These are phyloP conservation scores for Vitis labrusca DNA, from an alignment of 164 flowering plant species.

Conservation along the genomic window DNA sequence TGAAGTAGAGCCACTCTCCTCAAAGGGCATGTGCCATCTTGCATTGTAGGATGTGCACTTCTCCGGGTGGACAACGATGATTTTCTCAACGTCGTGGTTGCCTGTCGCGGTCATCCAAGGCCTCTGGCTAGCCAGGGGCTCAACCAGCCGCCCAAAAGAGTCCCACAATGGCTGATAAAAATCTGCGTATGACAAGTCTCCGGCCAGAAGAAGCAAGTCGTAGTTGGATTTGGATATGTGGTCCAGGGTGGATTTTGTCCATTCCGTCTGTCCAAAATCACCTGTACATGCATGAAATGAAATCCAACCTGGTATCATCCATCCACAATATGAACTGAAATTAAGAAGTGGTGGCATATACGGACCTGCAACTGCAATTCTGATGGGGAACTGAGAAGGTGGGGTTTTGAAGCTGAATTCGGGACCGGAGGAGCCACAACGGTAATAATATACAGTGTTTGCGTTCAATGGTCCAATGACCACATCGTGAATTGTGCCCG, in stretches of 20 bases:
- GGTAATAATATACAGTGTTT: constrained; percentile 47
- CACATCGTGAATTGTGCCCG: constrained; percentile 60
- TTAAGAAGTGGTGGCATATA: background rate
- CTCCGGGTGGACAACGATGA: constrained; percentile 33
- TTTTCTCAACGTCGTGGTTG: constrained; percentile 79
- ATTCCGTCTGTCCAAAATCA: constrained; percentile 84
- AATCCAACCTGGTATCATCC: too few relatives aligned
- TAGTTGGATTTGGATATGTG: constrained; percentile 58
- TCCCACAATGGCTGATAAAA: constrained; percentile 62
- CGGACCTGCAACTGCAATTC: constrained; percentile 27
- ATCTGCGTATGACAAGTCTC: constrained; percentile 87
- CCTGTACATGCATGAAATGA: constrained; percentile 29
- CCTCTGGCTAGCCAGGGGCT: constrained; percentile 74
- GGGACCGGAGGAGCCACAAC: constrained; percentile 27
- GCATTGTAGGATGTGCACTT: constrained; percentile 74
- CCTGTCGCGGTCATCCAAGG: constrained; percentile 97
- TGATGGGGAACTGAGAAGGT: constrained; percentile 48
- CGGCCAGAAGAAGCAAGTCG: constrained; percentile 71
- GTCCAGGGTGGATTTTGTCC: constrained; percentile 74
- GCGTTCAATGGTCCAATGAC: constrained; percentile 63
- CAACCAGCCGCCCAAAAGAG: constrained; percentile 72
- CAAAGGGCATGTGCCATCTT: constrained; percentile 81
- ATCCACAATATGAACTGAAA: background rate
- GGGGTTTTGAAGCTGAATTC: constrained; percentile 52
- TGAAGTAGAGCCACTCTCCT: constrained; percentile 61